These are phyloP conservation scores for Kitagawia praeruptora DNA, from an alignment of 129 eudicot genomes.

Conservation along the genomic window DNA sequence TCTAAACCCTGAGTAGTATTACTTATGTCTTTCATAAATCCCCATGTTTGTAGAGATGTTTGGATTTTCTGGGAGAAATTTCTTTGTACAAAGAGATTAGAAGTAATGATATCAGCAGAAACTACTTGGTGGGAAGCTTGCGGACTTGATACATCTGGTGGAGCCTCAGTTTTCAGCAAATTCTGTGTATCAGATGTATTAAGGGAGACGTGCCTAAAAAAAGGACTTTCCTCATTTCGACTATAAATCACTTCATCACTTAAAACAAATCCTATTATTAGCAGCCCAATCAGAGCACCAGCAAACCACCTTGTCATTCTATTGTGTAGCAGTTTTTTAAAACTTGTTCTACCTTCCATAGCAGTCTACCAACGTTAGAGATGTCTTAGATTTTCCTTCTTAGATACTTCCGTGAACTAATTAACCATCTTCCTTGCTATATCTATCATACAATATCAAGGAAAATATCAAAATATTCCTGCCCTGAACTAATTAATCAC, in stretches of 20 bases:
- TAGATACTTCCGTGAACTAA: neutral
- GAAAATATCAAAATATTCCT: neutral
- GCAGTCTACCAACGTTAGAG: neutral
- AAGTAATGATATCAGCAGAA: slow-evolving; percentile 10
- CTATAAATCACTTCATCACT: neutral
- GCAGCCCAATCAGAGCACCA: slow-evolving; percentile 11
- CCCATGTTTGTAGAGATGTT: slow-evolving; percentile 15
- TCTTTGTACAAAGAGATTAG: slow-evolving; percentile 11
- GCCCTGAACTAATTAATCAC: neutral
- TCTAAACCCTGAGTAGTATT: slow-evolving; percentile 7
- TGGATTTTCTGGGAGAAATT: slow-evolving; percentile 6
- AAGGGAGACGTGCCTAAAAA: neutral
- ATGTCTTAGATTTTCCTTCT: neutral
- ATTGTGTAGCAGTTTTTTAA: neutral
- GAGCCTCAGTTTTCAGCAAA: neutral
- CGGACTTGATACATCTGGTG: slow-evolving; percentile 4
- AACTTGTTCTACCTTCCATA: slow-evolving; percentile 3
- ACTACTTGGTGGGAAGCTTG: neutral
- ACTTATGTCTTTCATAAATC: slow-evolving; percentile 6
- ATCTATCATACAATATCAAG: neutral
- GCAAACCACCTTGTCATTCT: slow-evolving; percentile 7
- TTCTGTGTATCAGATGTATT: neutral
- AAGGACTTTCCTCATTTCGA: neutral
- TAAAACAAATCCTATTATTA: neutral
- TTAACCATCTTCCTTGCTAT: neutral